Conservation (phyloP, 1,284 basidiomycete genomes). For the Cryptococcus deneoformans region DNA sequence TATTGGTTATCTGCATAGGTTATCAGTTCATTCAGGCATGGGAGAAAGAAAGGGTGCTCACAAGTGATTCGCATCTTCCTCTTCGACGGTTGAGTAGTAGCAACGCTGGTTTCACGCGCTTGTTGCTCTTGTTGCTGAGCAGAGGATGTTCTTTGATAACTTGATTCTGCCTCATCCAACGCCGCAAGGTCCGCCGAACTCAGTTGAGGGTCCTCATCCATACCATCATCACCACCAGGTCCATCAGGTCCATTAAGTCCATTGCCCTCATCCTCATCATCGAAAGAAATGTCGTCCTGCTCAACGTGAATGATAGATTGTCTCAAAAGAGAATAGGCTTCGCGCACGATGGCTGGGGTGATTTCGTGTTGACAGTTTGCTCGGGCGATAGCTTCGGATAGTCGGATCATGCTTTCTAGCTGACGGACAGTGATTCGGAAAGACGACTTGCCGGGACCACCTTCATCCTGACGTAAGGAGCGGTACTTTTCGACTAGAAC, state of each 20-base stretch:
- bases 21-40: neutral
- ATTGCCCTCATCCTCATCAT: constrained; percentile 73
- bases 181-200: constrained; percentile 60
- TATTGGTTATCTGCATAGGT: constrained; percentile 70
- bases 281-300: constrained; percentile 97
- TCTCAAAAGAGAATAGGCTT: constrained; percentile 88
- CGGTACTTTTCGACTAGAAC: constrained; percentile 96
- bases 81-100: constrained; percentile 51
- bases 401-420: constrained; percentile 93
- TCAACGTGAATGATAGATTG: constrained; percentile 99
- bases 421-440: constrained; percentile 97
- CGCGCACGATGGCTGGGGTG: constrained; percentile 84
- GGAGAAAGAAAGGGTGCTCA: constrained; percentile 19
- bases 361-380: constrained; percentile 96
- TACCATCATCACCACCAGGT: constrained; percentile 20
- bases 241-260: constrained; percentile 47
- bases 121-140: constrained; percentile 52
- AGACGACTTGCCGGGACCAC: constrained; percentile 82
- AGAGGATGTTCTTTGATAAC: constrained; percentile 35
- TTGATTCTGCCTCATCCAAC: constrained; percentile 47
- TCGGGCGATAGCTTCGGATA: constrained; percentile 94
- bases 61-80: constrained; percentile 81
- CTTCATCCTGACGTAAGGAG: constrained; percentile 87
- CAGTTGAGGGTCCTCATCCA: constrained; percentile 51
- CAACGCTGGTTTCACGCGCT: constrained; percentile 24